Conservation (phyloP, 805 yeast genomes). For the Wickerhamia fluorescens region DNA sequence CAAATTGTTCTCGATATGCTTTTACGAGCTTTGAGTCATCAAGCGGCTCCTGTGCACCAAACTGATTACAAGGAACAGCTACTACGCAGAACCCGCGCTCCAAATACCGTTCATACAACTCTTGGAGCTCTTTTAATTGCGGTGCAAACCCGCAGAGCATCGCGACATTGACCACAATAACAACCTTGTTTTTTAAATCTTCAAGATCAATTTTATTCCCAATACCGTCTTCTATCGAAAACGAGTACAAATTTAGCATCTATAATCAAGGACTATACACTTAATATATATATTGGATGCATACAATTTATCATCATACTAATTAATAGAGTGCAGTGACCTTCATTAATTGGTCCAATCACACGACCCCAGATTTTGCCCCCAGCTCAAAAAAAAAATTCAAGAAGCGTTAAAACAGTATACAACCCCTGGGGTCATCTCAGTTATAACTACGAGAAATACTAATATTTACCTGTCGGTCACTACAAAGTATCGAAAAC, state of each 20-base stretch:
- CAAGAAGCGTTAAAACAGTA: no score
- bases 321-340: no score
- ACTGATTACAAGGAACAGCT: slow-evolving; percentile 92
- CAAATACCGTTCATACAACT: slow-evolving; percentile 56
- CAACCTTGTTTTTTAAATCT: slow-evolving; percentile 13
- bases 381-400: no score
- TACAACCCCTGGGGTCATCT: no score
- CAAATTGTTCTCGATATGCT: slow-evolving; percentile 15
- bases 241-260: slow-evolving; percentile 6
- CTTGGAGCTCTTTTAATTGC: slow-evolving; percentile 60
- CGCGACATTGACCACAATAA: slow-evolving; percentile 21
- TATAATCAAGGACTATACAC: no score
- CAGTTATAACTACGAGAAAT: no score
- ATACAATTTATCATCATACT: no score
- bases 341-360: no score
- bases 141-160: slow-evolving; percentile 39
- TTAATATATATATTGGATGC: no score
- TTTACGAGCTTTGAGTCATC: slow-evolving; percentile 30
- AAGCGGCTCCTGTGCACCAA: slow-evolving; percentile 75
- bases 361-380: no score
- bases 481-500: no score
- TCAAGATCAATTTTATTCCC: slow-evolving; percentile 7
- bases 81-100: slow-evolving; percentile 58
- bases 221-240: slow-evolving; percentile 4
- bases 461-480: no score